Conservation (phyloP, 139 green algal species). For the Axilococcus clingmanii region DNA sequence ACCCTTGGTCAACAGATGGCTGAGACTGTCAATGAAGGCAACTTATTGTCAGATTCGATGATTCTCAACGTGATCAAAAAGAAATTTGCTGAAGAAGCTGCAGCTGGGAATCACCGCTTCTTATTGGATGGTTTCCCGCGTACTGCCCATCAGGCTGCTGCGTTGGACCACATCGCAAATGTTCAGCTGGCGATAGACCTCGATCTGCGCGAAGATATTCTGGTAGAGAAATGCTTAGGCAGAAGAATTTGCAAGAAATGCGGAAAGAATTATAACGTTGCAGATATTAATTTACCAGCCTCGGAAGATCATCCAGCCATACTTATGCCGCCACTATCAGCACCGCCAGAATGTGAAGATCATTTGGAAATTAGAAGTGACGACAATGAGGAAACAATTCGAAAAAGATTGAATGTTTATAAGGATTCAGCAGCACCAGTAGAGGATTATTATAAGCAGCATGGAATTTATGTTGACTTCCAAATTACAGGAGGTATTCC, state of each 20-base stretch:
- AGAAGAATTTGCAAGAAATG: conserved; percentile 83
- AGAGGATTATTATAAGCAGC: conserved; percentile 71
- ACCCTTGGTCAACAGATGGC: conserved; percentile 59
- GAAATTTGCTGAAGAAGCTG: conserved; percentile 9
- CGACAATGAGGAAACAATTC: conserved; percentile 78
- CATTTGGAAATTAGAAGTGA: conserved; percentile 76
- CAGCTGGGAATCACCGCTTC: conserved; percentile 58
- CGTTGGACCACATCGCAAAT: conserved; percentile 44
- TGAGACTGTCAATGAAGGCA: conserved; percentile 49
- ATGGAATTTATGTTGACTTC: conserved; percentile 78
- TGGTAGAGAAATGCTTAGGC: conserved; percentile 88
- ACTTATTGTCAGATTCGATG: conserved; percentile 77
- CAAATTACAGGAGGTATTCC: conserved; percentile 89
- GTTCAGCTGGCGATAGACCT: conserved; percentile 85
- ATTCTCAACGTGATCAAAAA: conserved; percentile 58
- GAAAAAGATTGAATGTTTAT: conserved; percentile 75
- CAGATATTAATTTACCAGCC: conserved; percentile 79
- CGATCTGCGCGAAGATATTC: conserved; percentile 72
- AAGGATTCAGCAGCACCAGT: conserved; percentile 60
- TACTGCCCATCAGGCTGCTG: conserved; percentile 57
- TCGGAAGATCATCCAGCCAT: conserved; percentile 52
- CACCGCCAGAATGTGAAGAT: conserved; percentile 58
- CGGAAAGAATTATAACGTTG: conserved; percentile 91
- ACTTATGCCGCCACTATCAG: conserved; percentile 78
- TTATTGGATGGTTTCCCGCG: conserved; percentile 94